Evolutionary conservation across 2,329 filamentous ascomycete species (phyloP), one percentile per base, ranked within the genome.

Genomic region (Thielaviopsis ethacetica): DNA sequence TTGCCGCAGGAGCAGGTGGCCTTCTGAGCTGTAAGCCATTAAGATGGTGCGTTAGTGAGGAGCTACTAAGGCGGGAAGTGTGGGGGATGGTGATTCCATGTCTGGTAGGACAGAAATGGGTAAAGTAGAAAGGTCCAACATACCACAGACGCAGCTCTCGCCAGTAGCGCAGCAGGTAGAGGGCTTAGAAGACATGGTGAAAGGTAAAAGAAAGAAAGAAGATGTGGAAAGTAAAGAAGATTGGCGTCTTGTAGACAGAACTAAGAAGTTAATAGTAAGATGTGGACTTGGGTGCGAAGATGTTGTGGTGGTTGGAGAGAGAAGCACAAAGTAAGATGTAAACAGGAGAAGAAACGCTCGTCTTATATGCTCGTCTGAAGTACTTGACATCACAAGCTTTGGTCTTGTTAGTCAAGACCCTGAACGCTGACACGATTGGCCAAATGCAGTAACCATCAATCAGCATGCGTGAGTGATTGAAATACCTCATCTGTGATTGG

Each of bases 1-100:
- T 95, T 83, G 68, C 91, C 91, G 71, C 91, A 97, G 17, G 88
- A 94, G 81, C 90, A 95, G 62, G 77, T 84, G 9, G 82, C 82
- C 71, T 84, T 77, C 66, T 81, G 71, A 65, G 81, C 82, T 81
- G 64, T 52, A 21, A 22, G 38, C 38, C 4, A 57, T 15, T 44
- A 27, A 47, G 19, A 54, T 60, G 27, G 17, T 21, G 44, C 53
- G 47, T 58, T 62, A 53, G 51, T 41, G 27, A 7, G 9, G 24
- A 19, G 13, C 7, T 49, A 10, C 21, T 19, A 56, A 51, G 57
- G 44, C 38, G 47, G 10, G 34, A 3, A 15, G 41, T 12, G 44
- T 30, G 21, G n/a, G 22, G 54, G 27, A n/a, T n/a, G 24, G 17
- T 27, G 56, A 26, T 9, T n/a, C 27, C 2, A 59, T 55, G 53